These are phyloP conservation scores for Cytospora mali DNA, from an alignment of 2,329 filamentous ascomycete species.

Conservation along the genomic window DNA sequence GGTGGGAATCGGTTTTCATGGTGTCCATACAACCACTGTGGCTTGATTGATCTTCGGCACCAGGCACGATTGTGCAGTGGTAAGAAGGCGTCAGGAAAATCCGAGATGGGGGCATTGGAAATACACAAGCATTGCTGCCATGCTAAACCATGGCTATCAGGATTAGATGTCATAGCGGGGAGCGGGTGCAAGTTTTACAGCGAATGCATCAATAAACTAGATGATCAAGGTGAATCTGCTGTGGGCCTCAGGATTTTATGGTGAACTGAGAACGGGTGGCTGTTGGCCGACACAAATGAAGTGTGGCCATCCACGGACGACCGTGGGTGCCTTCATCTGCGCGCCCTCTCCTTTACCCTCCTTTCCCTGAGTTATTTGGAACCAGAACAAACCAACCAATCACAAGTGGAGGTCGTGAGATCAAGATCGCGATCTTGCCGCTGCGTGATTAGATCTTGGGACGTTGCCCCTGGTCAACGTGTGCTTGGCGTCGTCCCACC, in stretches of 20 bases:
- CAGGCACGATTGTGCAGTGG: background rate
- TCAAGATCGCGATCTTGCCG: background rate
- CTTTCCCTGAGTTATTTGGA: background rate
- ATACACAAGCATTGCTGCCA: background rate
- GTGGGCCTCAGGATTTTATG: background rate
- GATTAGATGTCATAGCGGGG: too few relatives aligned
- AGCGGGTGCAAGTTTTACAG: too few relatives aligned
- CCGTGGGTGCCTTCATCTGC: too few relatives aligned
- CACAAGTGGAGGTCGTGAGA: background rate
- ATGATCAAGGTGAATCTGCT: too few relatives aligned
- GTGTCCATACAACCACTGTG: conserved; percentile 47
- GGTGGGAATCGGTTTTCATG: conserved; percentile 68
- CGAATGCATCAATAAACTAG: too few relatives aligned
- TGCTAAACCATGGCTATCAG: too few relatives aligned
- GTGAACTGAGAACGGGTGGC: background rate
- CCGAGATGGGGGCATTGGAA: background rate
- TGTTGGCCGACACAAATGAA: background rate
- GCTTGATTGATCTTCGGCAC: background rate
- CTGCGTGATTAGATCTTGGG: background rate
- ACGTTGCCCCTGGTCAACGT: background rate
- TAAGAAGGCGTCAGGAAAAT: background rate
- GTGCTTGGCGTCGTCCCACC: background rate
- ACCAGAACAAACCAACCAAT: background rate
- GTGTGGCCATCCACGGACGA: background rate
- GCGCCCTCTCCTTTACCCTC: too few relatives aligned